These are phyloP conservation scores for Piper longum DNA, from an alignment of 164 flowering plant genomes.

Conservation along the genomic window DNA sequence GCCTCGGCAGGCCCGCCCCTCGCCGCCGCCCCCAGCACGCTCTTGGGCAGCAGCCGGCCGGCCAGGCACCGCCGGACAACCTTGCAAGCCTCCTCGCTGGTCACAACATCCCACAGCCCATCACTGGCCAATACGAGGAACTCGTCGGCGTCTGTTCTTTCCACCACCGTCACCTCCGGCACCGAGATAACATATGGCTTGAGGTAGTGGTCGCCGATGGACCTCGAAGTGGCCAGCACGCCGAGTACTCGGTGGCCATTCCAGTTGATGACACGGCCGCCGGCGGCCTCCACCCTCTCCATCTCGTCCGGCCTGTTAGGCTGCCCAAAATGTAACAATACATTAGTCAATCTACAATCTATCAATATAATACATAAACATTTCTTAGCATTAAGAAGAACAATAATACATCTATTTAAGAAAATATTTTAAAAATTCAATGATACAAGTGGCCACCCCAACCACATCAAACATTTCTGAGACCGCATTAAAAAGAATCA, in stretches of 20 bases:
- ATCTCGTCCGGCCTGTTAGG: constrained; percentile 74
- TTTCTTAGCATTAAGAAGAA: no score
- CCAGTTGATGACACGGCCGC: constrained; percentile 81
- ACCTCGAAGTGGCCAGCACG: constrained; percentile 82
- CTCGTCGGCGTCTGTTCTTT: constrained; percentile 18
- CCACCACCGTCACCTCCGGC: constrained; percentile 33
- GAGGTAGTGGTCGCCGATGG: constrained; percentile 46
- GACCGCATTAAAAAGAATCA: no score
- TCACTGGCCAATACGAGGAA: constrained; percentile 36
- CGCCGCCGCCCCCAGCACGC: neutral
- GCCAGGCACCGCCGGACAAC: constrained; percentile 23
- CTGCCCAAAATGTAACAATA: constrained; percentile 18
- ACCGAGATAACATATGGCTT: constrained; percentile 32
- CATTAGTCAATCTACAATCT: neutral
- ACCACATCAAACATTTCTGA: no score
- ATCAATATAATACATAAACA: no score
- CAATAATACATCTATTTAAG: no score
- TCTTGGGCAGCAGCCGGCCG: constrained; percentile 2
- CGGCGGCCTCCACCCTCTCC: constrained; percentile 69
- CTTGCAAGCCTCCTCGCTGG: constrained; percentile 33
- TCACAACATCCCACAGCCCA: constrained; percentile 45
- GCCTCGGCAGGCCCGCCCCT: constrained; percentile 19
- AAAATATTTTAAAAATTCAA: no score
- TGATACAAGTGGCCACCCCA: no score
- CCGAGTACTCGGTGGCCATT: constrained; percentile 64